Percentiles rank a stretch among this genome's conserved stretches.
Conservation (phyloP, 2,329 filamentous ascomycete genomes). For the Nannizzia gypsea region DNA sequence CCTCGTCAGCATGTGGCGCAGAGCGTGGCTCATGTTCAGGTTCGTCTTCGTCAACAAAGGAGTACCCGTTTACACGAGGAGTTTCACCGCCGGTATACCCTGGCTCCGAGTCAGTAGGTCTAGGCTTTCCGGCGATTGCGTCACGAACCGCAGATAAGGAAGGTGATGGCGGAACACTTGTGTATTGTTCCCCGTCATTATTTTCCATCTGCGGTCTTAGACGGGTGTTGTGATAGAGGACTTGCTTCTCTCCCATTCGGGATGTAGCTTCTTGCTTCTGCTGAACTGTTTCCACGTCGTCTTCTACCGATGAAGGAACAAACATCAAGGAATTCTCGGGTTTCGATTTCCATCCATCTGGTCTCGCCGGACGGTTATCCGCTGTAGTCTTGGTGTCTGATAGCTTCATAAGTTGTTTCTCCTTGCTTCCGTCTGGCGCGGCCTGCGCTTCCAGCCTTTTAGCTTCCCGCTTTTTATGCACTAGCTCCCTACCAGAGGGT, state of each 20-base stretch:
- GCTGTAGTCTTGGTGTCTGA: constrained; percentile 17
- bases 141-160: constrained; percentile 74
- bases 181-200: constrained; percentile 20
- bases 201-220: constrained; percentile 39
- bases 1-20: constrained; percentile 36
- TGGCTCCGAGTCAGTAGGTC: constrained; percentile 49
- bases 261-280: constrained; percentile 60
- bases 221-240: constrained; percentile 75
- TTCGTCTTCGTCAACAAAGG: constrained; percentile 74
- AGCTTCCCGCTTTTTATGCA: constrained; percentile 43
- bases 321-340: constrained; percentile 88
- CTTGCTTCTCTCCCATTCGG: constrained; percentile 60
- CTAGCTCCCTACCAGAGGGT: constrained; percentile 49
- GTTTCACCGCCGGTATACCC: constrained; percentile 60
- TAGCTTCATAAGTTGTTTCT: constrained; percentile 43
- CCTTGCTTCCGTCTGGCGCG: constrained; percentile 48
- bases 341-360: constrained; percentile 62
- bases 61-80: constrained; percentile 82
- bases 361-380: constrained; percentile 62
- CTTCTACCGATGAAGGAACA: constrained; percentile 39
- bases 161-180: constrained; percentile 57
- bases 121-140: constrained; percentile 64
- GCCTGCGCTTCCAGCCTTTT: constrained; percentile 59
- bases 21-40: constrained; percentile 29
- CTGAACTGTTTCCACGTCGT: constrained; percentile 46